phyloP scores from a whole-genome alignment of 2,329 filamentous ascomycete genomes.

The Pleomassaria siparia region DNA sequence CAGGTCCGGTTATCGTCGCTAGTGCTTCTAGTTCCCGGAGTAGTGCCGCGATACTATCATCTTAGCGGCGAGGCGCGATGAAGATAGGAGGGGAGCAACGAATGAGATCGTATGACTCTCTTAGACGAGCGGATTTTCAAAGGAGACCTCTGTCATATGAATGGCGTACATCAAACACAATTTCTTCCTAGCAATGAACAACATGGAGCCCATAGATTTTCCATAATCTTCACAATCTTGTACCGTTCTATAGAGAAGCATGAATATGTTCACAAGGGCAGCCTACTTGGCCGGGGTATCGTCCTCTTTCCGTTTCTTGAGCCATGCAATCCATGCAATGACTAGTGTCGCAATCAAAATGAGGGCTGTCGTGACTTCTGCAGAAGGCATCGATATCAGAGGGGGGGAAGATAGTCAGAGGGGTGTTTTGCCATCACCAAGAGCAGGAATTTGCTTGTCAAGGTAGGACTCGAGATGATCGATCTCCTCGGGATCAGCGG shows the following conservation, averaged over 20 bases:
- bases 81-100: too few relatives aligned
- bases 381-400: conserved; percentile 6
- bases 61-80: too few relatives aligned
- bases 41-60: too few relatives aligned
- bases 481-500: conserved; percentile 75
- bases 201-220: too few relatives aligned
- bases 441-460: conserved; percentile 53
- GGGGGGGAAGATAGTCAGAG: conserved; percentile 31
- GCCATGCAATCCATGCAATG: conserved; percentile 30
- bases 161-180: too few relatives aligned
- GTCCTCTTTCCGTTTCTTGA: conserved; percentile 16
- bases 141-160: too few relatives aligned
- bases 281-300: not conserved
- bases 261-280: not conserved
- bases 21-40: too few relatives aligned
- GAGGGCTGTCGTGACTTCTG: conserved; percentile 19
- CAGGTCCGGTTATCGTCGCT: too few relatives aligned
- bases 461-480: conserved; percentile 74
- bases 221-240: not conserved
- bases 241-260: not conserved
- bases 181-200: too few relatives aligned
- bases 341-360: conserved; percentile 25
- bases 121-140: too few relatives aligned
- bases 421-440: conserved; percentile 41
- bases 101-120: too few relatives aligned